A percentile compares a stretch with the other conserved stretches of the same genome.
These are phyloP conservation scores for Trichophyton equinum DNA, from an alignment of 2,329 filamentous ascomycete genomes.

Conservation along the genomic window DNA sequence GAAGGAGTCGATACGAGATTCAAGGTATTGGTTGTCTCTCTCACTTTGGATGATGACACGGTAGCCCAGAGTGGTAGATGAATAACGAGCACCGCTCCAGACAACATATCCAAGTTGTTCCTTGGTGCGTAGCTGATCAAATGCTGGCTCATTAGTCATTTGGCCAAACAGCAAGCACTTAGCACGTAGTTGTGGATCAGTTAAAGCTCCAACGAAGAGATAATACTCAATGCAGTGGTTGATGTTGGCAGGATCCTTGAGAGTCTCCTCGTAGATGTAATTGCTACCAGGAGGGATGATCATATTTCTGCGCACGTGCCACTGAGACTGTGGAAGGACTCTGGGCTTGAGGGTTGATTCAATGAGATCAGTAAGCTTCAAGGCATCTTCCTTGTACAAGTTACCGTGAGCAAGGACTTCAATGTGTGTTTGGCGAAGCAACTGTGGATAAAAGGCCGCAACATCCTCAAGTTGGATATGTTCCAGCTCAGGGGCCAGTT, in stretches of 20 bases:
- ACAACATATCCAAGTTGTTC: constrained; percentile 97
- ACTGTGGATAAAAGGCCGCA: constrained; percentile 62
- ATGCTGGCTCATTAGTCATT: constrained; percentile 83
- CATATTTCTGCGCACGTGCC: constrained; percentile 64
- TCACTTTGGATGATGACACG: constrained; percentile 91
- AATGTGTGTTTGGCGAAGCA: constrained; percentile 72
- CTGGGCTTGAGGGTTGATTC: constrained; percentile 65
- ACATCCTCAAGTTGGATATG: constrained; percentile 63
- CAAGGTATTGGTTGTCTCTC: constrained; percentile 67
- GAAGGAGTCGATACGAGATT: constrained; percentile 78
- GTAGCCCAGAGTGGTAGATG: constrained; percentile 70
- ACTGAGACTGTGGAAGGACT: constrained; percentile 61
- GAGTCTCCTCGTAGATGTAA: constrained; percentile 64
- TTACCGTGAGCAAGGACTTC: constrained; percentile 87
- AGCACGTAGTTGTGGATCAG: constrained; percentile 57
- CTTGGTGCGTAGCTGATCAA: constrained; percentile 89
- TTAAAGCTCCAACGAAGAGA: constrained; percentile 55
- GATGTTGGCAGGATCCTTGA: constrained; percentile 80
- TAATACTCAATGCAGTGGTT: constrained; percentile 77
- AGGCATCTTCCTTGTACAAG: constrained; percentile 81
- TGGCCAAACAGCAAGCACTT: constrained; percentile 74
- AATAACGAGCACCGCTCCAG: constrained; percentile 62
- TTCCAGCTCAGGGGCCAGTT: constrained; percentile 64
- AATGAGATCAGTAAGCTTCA: constrained; percentile 71
- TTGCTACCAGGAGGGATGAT: constrained; percentile 69